phyloP scores from a whole-genome alignment of 139 green algal species.

The Ulvella scutata region DNA sequence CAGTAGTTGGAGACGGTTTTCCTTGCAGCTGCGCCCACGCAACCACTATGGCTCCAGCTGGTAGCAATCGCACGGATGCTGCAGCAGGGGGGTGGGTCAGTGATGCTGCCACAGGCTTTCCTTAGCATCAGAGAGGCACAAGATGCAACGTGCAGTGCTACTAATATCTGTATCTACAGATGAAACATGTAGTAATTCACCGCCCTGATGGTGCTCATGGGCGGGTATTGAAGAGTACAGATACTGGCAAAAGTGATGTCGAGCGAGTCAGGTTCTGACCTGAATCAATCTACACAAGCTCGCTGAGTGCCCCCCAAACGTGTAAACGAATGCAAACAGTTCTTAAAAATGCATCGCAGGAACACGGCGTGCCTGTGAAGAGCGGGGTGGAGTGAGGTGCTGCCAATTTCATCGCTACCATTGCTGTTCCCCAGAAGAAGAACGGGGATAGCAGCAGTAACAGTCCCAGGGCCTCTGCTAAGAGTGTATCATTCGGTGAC shows the following conservation, averaged over 20 bases:
- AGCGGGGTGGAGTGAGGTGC: neutral
- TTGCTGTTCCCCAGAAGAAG: slow-evolving; percentile 92
- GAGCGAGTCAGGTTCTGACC: too few species aligned
- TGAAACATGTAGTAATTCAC: too few species aligned
- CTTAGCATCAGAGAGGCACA: neutral
- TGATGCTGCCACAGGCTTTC: slow-evolving; percentile 16
- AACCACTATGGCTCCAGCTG: slow-evolving; percentile 68
- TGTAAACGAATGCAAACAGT: neutral
- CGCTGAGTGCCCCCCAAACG: too few species aligned
- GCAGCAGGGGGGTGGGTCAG: slow-evolving; percentile 78
- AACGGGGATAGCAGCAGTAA: slow-evolving; percentile 78
- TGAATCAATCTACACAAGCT: too few species aligned
- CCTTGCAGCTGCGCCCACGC: slow-evolving; percentile 52
- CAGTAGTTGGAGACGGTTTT: slow-evolving; percentile 34
- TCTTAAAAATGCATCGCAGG: slow-evolving; percentile 12
- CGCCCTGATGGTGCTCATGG: too few species aligned
- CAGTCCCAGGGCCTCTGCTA: slow-evolving; percentile 10
- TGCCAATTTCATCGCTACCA: slow-evolving; percentile 97
- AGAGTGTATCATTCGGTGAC: neutral
- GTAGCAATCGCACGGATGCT: slow-evolving; percentile 71
- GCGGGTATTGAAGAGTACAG: too few species aligned
- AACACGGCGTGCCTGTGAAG: neutral
- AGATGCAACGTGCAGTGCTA: too few species aligned
- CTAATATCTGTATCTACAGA: too few species aligned
- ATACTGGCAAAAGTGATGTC: too few species aligned